Base-by-base conservation (phyloP, 2,329 filamentous ascomycete genomes). In the Trichoderma harzianum region DNA sequence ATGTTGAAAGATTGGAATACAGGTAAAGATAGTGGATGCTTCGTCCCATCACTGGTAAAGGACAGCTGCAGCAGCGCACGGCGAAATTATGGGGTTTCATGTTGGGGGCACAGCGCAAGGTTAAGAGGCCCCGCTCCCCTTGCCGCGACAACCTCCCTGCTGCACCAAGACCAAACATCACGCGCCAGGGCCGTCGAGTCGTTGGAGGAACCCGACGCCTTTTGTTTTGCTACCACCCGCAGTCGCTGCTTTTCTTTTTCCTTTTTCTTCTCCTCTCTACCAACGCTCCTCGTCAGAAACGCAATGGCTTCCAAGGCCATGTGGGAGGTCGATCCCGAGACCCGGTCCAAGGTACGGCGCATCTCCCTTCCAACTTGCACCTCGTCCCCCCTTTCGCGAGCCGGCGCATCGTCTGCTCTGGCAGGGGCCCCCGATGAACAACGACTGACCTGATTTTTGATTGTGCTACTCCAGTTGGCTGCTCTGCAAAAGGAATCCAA, bases 281-380 rank as follows among this genome's bases (percentile, higher is more conserved):
- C 32, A 21, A 53, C 67, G 30, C 57, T 61, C 24, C 5, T 43
- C 24, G 57, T 32, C 21, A 14, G 11, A 39, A 30, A n/a, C 69
- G 77, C 76, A 71, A 89, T 90, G 89, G 84, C 89, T 76, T 86
- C 89, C 79, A 95, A 95, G 84, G 89, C 87, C 76, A 95, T 97
- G 92, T 99, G 96, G 96, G 96, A 99, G 85, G 94, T 99, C 76
- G 96, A 99, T 83, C 96, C 96, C 63, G 95, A 98, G 86, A 98
- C 95, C 74, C 90, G 94, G 84, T 94, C 92, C 80, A 98, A 98
- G 90, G 95, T 97, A 84, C 77, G 82, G 72, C 67, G 67, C 32
- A 67, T 63, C 39, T 67, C 69, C 51, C 67, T 69, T 69, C 51
- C 67, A 64, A 64, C 57, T 64, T 72, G 36, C 36, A 24, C 63